phyloP scores from a whole-genome alignment of 2,329 filamentous ascomycete genomes.

The Alternaria sp. region DNA sequence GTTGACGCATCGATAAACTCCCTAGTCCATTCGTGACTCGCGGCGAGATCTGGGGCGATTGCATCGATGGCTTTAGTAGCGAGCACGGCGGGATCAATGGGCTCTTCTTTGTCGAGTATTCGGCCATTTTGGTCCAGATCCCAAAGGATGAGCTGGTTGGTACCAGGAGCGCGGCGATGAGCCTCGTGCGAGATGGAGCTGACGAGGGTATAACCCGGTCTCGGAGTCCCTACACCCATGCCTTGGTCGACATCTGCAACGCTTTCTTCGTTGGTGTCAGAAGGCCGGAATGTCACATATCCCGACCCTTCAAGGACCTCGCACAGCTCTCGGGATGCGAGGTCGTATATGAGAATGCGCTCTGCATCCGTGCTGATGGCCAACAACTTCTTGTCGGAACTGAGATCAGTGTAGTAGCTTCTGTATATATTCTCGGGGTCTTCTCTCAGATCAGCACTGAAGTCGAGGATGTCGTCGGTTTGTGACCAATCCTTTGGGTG shows the following conservation, averaged over 20 bases:
- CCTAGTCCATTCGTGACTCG: conserved; percentile 37
- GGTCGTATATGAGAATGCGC: conserved; percentile 31
- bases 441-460: conserved; percentile 6
- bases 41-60: conserved; percentile 33
- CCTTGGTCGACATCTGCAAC: neutral
- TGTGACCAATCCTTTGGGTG: conserved; percentile 29
- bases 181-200: conserved; percentile 21
- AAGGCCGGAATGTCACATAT: conserved; percentile 26
- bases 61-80: conserved; percentile 38
- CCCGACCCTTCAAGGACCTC: conserved; percentile 36
- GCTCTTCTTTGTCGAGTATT: conserved; percentile 38
- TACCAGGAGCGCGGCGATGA: neutral
- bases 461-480: conserved; percentile 19
- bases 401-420: conserved; percentile 26
- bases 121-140: conserved; percentile 39
- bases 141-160: conserved; percentile 34
- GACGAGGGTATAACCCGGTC: conserved; percentile 32
- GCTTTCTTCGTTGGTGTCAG: neutral
- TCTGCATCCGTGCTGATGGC: conserved; percentile 28
- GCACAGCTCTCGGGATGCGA: conserved; percentile 31
- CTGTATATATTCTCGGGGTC: neutral
- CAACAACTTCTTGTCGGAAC: conserved; percentile 32
- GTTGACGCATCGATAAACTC: conserved; percentile 32
- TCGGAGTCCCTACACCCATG: neutral
- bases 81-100: conserved; percentile 29